These are phyloP conservation scores for Pythium plurisporium DNA, from an alignment of 352 stramenopile species.

Conservation along the genomic window DNA sequence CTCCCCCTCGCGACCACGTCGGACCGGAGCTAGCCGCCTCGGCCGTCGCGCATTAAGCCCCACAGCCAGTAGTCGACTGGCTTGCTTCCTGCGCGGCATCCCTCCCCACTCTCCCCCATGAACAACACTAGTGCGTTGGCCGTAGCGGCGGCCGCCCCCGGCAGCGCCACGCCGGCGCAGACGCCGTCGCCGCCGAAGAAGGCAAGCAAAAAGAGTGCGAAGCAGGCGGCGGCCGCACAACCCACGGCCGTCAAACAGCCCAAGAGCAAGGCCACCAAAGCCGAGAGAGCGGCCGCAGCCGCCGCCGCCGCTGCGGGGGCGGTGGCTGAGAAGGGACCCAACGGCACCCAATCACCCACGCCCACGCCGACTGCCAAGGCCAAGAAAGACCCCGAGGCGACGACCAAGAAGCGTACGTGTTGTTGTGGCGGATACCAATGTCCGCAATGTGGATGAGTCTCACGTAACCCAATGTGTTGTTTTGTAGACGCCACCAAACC, in stretches of 20 bases:
- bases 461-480: not conserved
- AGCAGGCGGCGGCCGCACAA: not conserved
- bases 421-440: too few species aligned
- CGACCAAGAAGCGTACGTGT: conserved; percentile 20
- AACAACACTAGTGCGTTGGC: conserved; percentile 7
- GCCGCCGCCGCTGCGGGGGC: not conserved
- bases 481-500: conserved; percentile 17
- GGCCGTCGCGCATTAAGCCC: conserved; percentile 7
- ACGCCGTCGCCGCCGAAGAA: conserved; percentile 1
- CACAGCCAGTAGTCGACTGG: conserved; percentile 31
- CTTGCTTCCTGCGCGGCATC: conserved; percentile 16
- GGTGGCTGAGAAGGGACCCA: not conserved
- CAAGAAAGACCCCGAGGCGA: not conserved
- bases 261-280: conserved; percentile 18
- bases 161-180: not conserved
- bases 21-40: not conserved
- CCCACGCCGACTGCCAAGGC: not conserved
- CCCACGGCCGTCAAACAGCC: conserved; percentile 4
- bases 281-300: too few species aligned
- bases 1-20: not conserved
- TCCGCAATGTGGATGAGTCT: not conserved
- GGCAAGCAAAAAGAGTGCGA: conserved; percentile 11
- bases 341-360: not conserved
- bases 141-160: not conserved
- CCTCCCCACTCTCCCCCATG: not conserved